Base-by-base conservation (phyloP, 495 filamentous ascomycete species). In the Chlorociboria aeruginascens region DNA sequence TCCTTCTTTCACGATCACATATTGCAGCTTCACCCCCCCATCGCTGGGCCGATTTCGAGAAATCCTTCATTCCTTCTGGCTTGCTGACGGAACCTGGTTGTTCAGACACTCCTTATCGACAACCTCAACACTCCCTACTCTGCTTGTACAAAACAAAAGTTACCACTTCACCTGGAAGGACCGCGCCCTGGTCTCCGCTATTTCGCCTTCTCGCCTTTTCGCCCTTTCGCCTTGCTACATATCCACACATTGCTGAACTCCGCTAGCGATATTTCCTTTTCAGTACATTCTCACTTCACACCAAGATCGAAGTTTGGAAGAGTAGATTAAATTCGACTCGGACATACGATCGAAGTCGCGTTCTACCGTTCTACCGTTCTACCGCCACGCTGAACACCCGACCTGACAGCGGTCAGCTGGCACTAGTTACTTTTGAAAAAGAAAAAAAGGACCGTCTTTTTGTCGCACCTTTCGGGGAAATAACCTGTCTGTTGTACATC, bases 31-130 rank as follows among this genome's bases (percentile, higher is more conserved):
- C 55, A 32, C 51, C 36, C 49, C 57, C 28, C 51, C 59, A 61
- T 61, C 61, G 49, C 50, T 14, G 54, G 49, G 34, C 50, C 47
- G 50, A 53, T 44, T 13, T 25, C 40, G 28, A 25, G 20, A 25
- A 7, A 28, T 39, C 13, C 16, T 61, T 54, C 64, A 65, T 58
- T 68, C 68, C 64, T 59, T 67, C 57, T 52, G 63, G 54, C 60
- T 50, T 60, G 20, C 20, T 25, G 4, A 25, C 20, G 25, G 60
- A 61, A 57, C 62, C 62, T 63, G 58, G 63, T 64, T 63, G 62
- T 59, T 65, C 56, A 58, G 62, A 20, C 50, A 52, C 42, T 63
- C 65, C 56, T 62, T 66, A 62, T 63, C 50, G 49, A 45, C 58
- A 59, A 59, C 43, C 52, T 53, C 52, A 38, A 53, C 60, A 52